These are phyloP conservation scores for Tylopilus sp. DNA, from an alignment of 768 basidiomycete genomes.

Conservation along the genomic window DNA sequence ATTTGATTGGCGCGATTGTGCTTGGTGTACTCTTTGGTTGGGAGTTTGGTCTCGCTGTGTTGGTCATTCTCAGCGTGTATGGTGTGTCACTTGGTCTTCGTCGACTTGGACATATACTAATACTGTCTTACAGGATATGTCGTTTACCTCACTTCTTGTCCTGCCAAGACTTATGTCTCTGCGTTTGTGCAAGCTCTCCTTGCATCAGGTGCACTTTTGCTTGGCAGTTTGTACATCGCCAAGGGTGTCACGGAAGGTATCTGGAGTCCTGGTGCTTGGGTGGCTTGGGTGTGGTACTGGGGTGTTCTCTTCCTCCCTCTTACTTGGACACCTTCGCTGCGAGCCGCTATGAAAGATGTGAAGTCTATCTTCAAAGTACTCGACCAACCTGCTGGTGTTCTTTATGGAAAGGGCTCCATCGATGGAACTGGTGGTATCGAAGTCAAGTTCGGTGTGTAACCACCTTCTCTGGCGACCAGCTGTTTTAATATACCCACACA, in stretches of 20 bases:
- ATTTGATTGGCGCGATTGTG: slow-evolving; percentile 63
- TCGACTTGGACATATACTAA: neutral
- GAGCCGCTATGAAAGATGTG: slow-evolving; percentile 71
- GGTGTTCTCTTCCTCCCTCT: slow-evolving; percentile 33
- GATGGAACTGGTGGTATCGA: slow-evolving; percentile 70
- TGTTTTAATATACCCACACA: slow-evolving; percentile 23
- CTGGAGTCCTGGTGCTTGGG: slow-evolving; percentile 30
- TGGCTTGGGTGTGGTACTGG: slow-evolving; percentile 31
- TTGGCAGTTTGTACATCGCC: slow-evolving; percentile 45
- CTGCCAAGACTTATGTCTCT: neutral
- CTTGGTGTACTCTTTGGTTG: slow-evolving; percentile 63
- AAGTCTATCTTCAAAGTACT: slow-evolving; percentile 78
- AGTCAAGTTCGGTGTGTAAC: slow-evolving; percentile 77
- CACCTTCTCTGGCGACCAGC: no score
- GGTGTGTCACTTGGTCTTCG: slow-evolving; percentile 37
- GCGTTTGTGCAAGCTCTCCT: slow-evolving; percentile 70
- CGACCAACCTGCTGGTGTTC: slow-evolving; percentile 78
- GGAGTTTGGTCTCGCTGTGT: slow-evolving; percentile 63
- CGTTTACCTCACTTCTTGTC: slow-evolving; percentile 7
- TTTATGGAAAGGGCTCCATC: slow-evolving; percentile 74
- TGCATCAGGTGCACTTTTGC: slow-evolving; percentile 74
- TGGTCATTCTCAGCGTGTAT: slow-evolving; percentile 71
- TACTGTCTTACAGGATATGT: slow-evolving; percentile 15
- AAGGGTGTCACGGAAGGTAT: slow-evolving; percentile 27
- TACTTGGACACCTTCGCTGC: slow-evolving; percentile 44